phyloP scores from a whole-genome alignment of 176 grass and related monocot genomes.

The Rhynchospora pubera region DNA sequence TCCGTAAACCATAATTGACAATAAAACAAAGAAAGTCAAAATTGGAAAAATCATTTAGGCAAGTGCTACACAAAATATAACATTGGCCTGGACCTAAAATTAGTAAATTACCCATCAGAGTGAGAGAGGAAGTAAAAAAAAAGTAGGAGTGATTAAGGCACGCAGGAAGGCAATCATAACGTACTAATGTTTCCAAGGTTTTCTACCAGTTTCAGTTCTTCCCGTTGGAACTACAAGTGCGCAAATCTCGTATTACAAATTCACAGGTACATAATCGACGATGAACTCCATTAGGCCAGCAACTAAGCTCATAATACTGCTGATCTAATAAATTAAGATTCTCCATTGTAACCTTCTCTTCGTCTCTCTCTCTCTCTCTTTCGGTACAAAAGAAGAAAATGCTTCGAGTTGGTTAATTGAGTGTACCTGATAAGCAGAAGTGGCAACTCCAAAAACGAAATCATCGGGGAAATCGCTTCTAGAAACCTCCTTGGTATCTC shows the following conservation, averaged over 20 bases:
- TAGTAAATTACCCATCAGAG: not conserved
- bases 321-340: not conserved
- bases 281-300: not conserved
- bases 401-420: not conserved
- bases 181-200: not conserved
- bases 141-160: not conserved
- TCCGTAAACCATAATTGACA: conserved; percentile 4
- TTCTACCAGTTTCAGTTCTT: not conserved
- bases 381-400: not conserved
- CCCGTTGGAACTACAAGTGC: not conserved
- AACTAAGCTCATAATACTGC: not conserved
- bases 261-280: not conserved
- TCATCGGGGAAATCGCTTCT: conserved; percentile 65
- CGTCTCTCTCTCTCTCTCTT: not conserved
- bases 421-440: conserved; percentile 75
- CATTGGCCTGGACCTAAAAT: not conserved
- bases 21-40: conserved; percentile 5
- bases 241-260: not conserved
- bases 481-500: conserved; percentile 22
- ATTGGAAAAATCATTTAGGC: not conserved
- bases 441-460: conserved; percentile 92
- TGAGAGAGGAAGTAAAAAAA: not conserved
- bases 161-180: not conserved
- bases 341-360: not conserved
- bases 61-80: not conserved